Evolutionary conservation across 768 basidiomycete species (phyloP).

Genomic region (Rhizopogon vinicolor): DNA sequence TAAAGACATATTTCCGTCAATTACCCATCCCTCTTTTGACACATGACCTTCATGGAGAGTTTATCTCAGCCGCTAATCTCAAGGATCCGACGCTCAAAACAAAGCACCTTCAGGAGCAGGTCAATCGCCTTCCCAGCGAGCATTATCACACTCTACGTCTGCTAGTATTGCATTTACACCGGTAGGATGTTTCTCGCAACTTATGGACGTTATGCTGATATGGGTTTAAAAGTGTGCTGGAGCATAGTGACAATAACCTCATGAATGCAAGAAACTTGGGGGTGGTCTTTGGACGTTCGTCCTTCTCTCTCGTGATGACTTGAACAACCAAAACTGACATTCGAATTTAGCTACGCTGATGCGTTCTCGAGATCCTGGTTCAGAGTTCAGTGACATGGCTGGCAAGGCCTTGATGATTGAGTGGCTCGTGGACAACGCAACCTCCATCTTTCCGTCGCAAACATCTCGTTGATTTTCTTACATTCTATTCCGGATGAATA

Average conservation of each 20-base stretch:
- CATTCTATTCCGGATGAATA: constrained; percentile 4
- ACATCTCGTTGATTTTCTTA: constrained; percentile 8
- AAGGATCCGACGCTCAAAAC: constrained; percentile 59
- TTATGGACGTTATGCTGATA: background rate
- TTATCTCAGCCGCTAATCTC: constrained; percentile 71
- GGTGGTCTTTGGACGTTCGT: constrained; percentile 96
- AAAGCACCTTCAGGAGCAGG: constrained; percentile 56
- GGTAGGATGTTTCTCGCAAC: constrained; percentile 39
- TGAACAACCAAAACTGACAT: constrained; percentile 1
- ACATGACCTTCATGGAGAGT: constrained; percentile 85
- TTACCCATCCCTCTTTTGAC: constrained; percentile 90
- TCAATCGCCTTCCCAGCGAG: constrained; percentile 76
- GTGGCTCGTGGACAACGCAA: constrained; percentile 92
- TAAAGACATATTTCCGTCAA: constrained; percentile 95
- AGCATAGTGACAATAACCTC: constrained; percentile 68
- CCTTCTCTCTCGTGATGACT: background rate
- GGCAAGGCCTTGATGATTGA: constrained; percentile 91
- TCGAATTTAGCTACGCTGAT: constrained; percentile 79
- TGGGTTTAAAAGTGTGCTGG: constrained; percentile 43
- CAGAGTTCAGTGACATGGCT: constrained; percentile 97
- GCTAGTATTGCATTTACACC: constrained; percentile 85
- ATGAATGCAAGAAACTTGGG: constrained; percentile 96
- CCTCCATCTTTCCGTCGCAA: constrained; percentile 37
- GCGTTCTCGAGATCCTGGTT: constrained; percentile 78
- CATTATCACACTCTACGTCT: constrained; percentile 82